Evolutionary conservation across 495 filamentous ascomycete species (phyloP), one percentile per base, ranked within the genome.

Genomic region (Penicillium bialowiezense): DNA sequence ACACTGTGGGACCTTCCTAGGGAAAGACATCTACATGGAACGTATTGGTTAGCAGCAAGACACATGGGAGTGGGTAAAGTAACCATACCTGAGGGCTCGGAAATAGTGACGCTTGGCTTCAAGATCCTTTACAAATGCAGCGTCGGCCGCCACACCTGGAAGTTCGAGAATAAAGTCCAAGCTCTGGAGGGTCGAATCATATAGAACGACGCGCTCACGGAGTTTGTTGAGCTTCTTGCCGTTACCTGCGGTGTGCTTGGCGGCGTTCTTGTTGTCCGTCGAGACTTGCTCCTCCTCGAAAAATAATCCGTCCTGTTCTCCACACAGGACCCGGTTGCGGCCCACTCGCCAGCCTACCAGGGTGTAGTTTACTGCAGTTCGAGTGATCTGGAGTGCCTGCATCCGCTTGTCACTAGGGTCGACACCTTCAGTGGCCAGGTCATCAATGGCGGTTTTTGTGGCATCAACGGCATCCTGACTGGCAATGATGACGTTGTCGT

Each of bases 401-500:
- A 97, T 88, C 36, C 90, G 80, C 41, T 79, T 77, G 59, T 99
- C 93, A 44, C 89, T 82, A 59, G 87, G 86, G n/a, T 85, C 77
- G 21, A 96, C 83, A 1, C 89, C 88, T 57, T 97, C 95, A 51
- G 75, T 81, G 36, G 78, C 77, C 21, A 96, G 74, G 60, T 97
- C 93, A 48, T 97, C 93, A 54, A 97, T 92, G 18, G 90, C 90
- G 44, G 86, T 86, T 58, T 95, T 95, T 0, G 90, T 91, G 10
- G 89, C 88, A 70, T 99, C 95, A 9, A 90, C 90, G 1, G 89
- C 90, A 62, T 99, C 95, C 71, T 97, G 95, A 59, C 89, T 92
- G 12, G 91, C 83, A 50, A 85, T 87, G 33, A 99, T 83, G 19
- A 96, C 83, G 50, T 87, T 88, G 55, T 99, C 95, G 60, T 96